A percentile compares a stretch with the other conserved stretches of the same genome.
These are phyloP conservation scores for Lecanicillium sp. DNA, from an alignment of 2,329 filamentous ascomycete genomes.

Conservation along the genomic window DNA sequence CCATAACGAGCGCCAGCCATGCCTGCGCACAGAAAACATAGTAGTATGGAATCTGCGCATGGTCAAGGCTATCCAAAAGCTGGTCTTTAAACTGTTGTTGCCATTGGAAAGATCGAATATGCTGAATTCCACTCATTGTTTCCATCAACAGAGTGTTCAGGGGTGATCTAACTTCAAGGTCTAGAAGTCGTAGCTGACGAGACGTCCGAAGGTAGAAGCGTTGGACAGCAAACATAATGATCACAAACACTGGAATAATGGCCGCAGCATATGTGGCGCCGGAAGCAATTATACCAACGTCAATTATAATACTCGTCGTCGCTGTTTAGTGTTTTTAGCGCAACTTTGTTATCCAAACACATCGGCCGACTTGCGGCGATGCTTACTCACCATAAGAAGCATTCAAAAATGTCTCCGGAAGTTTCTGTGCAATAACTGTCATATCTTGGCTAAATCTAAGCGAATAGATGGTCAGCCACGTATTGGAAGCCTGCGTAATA, in stretches of 20 bases:
- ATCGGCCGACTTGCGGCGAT: too few relatives aligned
- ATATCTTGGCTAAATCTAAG: conserved; percentile 9
- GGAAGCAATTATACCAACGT: conserved; percentile 12
- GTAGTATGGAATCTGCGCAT: conserved; percentile 45
- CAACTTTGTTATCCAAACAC: background rate
- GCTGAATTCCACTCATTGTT: conserved; percentile 33
- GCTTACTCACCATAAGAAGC: background rate
- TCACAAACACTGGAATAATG: conserved; percentile 16
- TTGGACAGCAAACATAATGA: conserved; percentile 19
- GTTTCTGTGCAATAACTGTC: conserved; percentile 14
- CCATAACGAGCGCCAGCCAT: conserved; percentile 42
- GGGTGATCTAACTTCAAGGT: conserved; percentile 25
- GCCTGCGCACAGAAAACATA: conserved; percentile 44
- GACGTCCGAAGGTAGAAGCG: conserved; percentile 25
- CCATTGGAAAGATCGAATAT: conserved; percentile 47
- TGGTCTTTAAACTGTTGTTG: conserved; percentile 28
- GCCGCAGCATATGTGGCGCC: conserved; percentile 10
- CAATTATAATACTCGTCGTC: conserved; percentile 9
- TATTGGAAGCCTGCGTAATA: background rate
- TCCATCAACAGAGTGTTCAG: conserved; percentile 31
- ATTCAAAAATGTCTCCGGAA: conserved; percentile 11
- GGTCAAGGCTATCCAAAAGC: conserved; percentile 36
- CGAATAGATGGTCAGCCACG: too few relatives aligned
- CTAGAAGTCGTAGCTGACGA: conserved; percentile 24
- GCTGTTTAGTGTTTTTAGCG: background rate